Evolutionary conservation across 495 filamentous ascomycete genomes (phyloP).

Genomic region (Podospora fimiseda): DNA sequence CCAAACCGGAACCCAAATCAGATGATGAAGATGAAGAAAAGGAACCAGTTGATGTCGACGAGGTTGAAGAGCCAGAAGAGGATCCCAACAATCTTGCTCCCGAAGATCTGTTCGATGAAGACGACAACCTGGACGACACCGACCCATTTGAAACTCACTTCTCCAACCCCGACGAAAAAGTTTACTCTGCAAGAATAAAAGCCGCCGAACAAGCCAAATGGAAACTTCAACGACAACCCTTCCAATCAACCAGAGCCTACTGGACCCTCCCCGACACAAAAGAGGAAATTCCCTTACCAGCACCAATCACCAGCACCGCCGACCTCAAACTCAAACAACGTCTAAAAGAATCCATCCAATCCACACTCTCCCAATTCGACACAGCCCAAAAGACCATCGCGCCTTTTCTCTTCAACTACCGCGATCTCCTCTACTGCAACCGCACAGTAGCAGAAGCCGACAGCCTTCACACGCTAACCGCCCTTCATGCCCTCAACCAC

Average conservation of each 20-base stretch:
- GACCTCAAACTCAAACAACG: slow-evolving; percentile 58
- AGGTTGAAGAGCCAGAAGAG: slow-evolving; percentile 37
- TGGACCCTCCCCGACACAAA: slow-evolving; percentile 30
- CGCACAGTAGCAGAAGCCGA: slow-evolving; percentile 59
- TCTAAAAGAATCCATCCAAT: slow-evolving; percentile 25
- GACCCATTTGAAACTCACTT: slow-evolving; percentile 84
- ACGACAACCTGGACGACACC: slow-evolving; percentile 46
- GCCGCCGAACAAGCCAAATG: slow-evolving; percentile 57
- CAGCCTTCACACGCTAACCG: slow-evolving; percentile 62
- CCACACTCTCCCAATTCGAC: slow-evolving; percentile 39
- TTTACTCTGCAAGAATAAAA: slow-evolving; percentile 43
- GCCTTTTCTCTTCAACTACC: slow-evolving; percentile 66
- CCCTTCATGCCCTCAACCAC: slow-evolving; percentile 83
- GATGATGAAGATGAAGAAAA: slow-evolving; percentile 16
- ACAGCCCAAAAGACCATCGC: slow-evolving; percentile 46
- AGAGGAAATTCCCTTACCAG: slow-evolving; percentile 15
- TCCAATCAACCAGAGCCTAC: slow-evolving; percentile 36
- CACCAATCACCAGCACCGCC: slow-evolving; percentile 30
- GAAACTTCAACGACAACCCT: slow-evolving; percentile 41
- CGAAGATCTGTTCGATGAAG: slow-evolving; percentile 35
- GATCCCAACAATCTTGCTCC: slow-evolving; percentile 31
- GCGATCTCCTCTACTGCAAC: slow-evolving; percentile 72
- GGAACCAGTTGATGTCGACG: slow-evolving; percentile 18
- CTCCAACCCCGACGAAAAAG: slow-evolving; percentile 51
- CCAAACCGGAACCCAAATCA: slow-evolving; percentile 10